A percentile compares a stretch with the other conserved stretches of the same genome.
Conservation (phyloP, 208 protist genomes). For the Wallacemonas sp. region DNA sequence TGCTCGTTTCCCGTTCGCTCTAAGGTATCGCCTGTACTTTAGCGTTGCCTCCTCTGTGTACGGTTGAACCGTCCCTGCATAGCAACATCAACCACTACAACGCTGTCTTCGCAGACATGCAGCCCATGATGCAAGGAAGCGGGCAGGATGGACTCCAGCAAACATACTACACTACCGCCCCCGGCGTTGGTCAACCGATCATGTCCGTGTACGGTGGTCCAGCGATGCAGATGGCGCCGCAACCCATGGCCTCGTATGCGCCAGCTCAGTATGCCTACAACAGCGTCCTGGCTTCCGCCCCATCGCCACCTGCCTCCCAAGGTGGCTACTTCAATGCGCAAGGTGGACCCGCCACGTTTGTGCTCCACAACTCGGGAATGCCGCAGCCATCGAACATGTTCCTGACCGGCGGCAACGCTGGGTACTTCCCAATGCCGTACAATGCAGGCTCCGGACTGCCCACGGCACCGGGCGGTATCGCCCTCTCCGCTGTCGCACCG, state of each 20-base stretch:
- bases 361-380: neutral
- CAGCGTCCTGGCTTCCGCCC: neutral
- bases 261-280: conserved; percentile 1
- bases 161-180: neutral
- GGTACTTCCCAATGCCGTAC: conserved; percentile 7
- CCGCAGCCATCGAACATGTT: neutral
- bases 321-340: neutral
- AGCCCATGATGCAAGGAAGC: neutral
- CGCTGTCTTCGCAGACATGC: neutral
- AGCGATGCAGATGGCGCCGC: conserved; percentile 1
- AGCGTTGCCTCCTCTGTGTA: no score
- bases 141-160: neutral
- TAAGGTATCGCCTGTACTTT: no score
- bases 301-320: neutral
- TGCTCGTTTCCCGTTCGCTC: no score
- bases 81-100: no score
- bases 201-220: conserved; percentile 9
- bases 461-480: neutral
- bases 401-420: neutral
- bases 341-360: neutral
- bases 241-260: neutral
- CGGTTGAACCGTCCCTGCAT: no score
- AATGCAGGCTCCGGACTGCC: neutral
- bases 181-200: no score
- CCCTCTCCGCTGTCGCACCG: neutral